Evolutionary conservation across 2,329 filamentous ascomycete genomes (phyloP), one percentile per base, ranked within the genome.

Genomic region (Epichloe glyceriae): DNA sequence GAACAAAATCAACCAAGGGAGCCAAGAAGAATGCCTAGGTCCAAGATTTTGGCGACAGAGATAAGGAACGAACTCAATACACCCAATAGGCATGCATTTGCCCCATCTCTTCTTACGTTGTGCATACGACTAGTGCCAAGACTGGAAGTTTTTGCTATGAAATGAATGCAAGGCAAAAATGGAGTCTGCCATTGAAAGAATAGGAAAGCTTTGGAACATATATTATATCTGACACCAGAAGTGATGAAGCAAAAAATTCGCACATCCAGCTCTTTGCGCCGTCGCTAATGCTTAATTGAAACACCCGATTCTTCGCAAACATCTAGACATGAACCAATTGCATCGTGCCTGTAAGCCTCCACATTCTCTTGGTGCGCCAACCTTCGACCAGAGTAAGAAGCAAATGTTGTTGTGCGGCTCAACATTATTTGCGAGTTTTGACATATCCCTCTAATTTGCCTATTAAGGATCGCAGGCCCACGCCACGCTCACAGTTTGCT

Each of bases 401-500:
- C 8, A 11, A 10, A 30, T 10, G 30, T 12, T 42, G n/a, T 12
- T 42, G n/a, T 12, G 40, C 40, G n/a, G 17, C 40, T 14, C 34
- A 10, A 30, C 2, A 34, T 55, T 52, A 67, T 54, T 55, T 67
- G 45, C 67, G 62, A 34, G 53, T 59, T 61, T 64, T 70, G 1
- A 70, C 66, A 62, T 69, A 69, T 3, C 62, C 70, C 68, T 85
- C 81, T 14, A 85, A 67, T 62, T 81, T 85, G 53, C 75, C 75
- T 57, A 95, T 73, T 37, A 83, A 69, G 22, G 73, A 80, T 66
- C 88, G 85, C 61, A 96, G 73, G 46, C 88, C 67, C 61, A 86
- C 70, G 0, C 90, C 90, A 61, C 82, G 85, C 71, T 95, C 90
- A 56, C 85, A 86, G 65, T 94, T 93, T 10, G 65, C 75, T 68